Percentiles rank a stretch among this genome's conserved stretches.
Evolutionary conservation across 352 stramenopile genomes (phyloP).

Genomic region (Pythium dissimile): DNA sequence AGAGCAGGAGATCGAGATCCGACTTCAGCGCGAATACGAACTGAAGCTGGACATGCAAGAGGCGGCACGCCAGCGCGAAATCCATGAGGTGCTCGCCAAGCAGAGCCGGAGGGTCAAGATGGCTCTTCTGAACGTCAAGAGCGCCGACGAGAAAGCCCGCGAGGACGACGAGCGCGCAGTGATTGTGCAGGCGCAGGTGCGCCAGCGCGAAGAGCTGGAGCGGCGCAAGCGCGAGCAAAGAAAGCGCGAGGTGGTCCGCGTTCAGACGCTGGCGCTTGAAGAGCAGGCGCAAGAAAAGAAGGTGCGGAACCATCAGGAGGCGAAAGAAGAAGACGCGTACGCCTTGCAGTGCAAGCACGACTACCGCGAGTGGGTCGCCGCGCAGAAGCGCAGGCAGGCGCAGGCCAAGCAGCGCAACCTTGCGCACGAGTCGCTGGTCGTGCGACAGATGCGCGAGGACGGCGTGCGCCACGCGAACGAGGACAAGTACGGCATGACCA

Average conservation of each 20-base stretch:
- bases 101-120: conserved; percentile 56
- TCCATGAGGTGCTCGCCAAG: conserved; percentile 44
- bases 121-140: conserved; percentile 58
- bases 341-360: conserved; percentile 43
- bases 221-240: conserved; percentile 29
- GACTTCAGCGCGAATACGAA: conserved; percentile 45
- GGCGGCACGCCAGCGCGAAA: conserved; percentile 35
- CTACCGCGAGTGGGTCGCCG: conserved; percentile 39
- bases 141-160: conserved; percentile 47
- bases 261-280: conserved; percentile 36
- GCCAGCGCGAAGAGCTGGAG: conserved; percentile 35
- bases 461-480: conserved; percentile 32
- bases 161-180: conserved; percentile 51
- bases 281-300: conserved; percentile 44
- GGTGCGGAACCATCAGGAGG: conserved; percentile 22
- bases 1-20: conserved; percentile 41
- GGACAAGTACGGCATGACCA: conserved; percentile 68
- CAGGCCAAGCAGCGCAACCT: conserved; percentile 33
- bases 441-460: conserved; percentile 49
- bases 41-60: conserved; percentile 50
- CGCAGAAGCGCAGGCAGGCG: conserved; percentile 28
- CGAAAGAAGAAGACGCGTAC: conserved; percentile 40
- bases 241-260: conserved; percentile 26
- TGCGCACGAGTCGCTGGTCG: conserved; percentile 39
- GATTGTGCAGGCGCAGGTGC: conserved; percentile 37